phyloP scores from a whole-genome alignment of 2,329 filamentous ascomycete species.

The Botryotinia calthae region DNA sequence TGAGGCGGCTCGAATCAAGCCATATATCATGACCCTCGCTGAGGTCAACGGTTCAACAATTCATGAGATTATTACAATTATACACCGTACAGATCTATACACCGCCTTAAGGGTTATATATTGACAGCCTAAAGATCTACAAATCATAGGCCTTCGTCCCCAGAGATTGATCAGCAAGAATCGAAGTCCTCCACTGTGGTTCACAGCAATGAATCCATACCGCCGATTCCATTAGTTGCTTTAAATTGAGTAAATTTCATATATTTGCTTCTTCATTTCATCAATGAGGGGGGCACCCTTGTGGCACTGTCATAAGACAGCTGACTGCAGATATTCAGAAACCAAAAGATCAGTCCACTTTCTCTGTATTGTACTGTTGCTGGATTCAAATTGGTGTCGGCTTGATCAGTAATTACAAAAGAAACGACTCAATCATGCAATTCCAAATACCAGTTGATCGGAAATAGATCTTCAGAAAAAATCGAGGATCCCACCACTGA shows the following conservation, averaged over 20 bases:
- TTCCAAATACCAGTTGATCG: not conserved
- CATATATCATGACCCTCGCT: not conserved
- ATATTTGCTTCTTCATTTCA: not conserved
- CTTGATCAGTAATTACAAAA: not conserved
- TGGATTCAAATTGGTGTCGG: not conserved
- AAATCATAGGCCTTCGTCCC: constrained; percentile 1
- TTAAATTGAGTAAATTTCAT: constrained; percentile 9
- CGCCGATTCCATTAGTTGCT: constrained; percentile 15
- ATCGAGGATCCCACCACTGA: not conserved
- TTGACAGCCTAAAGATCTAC: constrained; percentile 16
- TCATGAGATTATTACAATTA: not conserved
- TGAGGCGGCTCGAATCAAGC: constrained; percentile 5
- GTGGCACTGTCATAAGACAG: not conserved
- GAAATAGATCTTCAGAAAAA: not conserved
- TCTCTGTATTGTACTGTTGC: not conserved
- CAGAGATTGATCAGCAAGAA: not conserved
- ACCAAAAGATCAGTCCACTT: not conserved
- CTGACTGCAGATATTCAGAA: not conserved
- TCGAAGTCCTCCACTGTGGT: constrained; percentile 16
- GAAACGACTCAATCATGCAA: not conserved
- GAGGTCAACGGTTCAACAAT: not conserved
- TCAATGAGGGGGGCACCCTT: not conserved
- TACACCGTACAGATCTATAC: constrained; percentile 5
- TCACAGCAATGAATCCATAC: constrained; percentile 7
- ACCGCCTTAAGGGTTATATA: constrained; percentile 1